Percentiles rank a stretch among this genome's conserved stretches.
Conservation (phyloP, 1,284 basidiomycete species). For the Amylostereum areolatum region DNA sequence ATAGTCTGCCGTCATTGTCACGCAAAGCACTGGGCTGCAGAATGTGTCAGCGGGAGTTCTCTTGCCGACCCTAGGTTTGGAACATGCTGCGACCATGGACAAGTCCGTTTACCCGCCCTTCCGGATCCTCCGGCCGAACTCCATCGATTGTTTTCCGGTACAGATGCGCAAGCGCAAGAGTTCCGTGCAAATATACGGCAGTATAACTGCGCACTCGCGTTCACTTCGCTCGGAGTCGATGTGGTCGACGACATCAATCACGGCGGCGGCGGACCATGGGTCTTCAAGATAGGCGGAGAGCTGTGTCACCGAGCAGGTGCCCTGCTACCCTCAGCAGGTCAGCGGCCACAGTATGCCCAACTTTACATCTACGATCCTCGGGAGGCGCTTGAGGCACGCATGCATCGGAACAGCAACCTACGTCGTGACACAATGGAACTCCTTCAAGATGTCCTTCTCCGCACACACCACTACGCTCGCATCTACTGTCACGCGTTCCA, state of each 20-base stretch:
- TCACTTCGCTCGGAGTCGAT: constrained; percentile 22
- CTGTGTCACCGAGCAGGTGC: constrained; percentile 17
- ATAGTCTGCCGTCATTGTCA: constrained; percentile 14
- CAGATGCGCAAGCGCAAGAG: constrained; percentile 9
- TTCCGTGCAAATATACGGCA: constrained; percentile 22
- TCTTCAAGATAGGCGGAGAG: constrained; percentile 17
- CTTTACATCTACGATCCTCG: constrained; percentile 19
- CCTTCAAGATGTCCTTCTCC: constrained; percentile 13
- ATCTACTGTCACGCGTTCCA: constrained; percentile 15
- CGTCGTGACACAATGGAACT: constrained; percentile 10
- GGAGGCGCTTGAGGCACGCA: constrained; percentile 10
- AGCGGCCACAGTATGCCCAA: constrained; percentile 16
- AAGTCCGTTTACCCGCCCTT: constrained; percentile 13
- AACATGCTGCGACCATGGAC: constrained; percentile 16
- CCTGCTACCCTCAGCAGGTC: constrained; percentile 11
- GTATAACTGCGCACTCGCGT: constrained; percentile 26
- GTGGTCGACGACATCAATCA: constrained; percentile 9
- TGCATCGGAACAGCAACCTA: constrained; percentile 10
- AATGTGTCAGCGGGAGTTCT: constrained; percentile 8
- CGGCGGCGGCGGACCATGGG: constrained; percentile 16
- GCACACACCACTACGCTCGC: constrained; percentile 10
- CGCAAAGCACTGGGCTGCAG: constrained; percentile 18
- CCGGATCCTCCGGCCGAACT: constrained; percentile 14
- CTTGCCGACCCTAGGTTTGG: constrained; percentile 14
- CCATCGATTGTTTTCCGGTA: constrained; percentile 11